These are phyloP conservation scores for Auriscalpium microsporum DNA, from an alignment of 768 basidiomycete species.

Conservation along the genomic window DNA sequence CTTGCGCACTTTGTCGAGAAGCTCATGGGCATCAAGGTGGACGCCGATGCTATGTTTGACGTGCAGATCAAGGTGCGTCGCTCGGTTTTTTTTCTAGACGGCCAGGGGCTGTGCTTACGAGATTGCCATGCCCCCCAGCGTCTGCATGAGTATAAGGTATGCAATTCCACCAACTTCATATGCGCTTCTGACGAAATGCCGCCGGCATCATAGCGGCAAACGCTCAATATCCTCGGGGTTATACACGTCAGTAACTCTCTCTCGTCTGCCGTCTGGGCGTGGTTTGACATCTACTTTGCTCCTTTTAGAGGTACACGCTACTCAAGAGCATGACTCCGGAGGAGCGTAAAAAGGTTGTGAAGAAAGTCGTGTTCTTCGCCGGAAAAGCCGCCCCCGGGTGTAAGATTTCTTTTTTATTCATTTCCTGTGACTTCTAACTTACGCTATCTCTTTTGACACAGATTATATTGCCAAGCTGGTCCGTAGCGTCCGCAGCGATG, in stretches of 20 bases:
- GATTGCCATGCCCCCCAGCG: slow-evolving; percentile 38
- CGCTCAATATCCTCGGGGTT: slow-evolving; percentile 86
- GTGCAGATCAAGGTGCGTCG: slow-evolving; percentile 73
- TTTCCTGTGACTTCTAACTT: slow-evolving; percentile 7
- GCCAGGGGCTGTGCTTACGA: slow-evolving; percentile 11
- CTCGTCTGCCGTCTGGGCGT: not conserved
- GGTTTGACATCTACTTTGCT: not conserved
- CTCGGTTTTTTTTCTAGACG: not conserved
- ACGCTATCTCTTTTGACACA: slow-evolving; percentile 16
- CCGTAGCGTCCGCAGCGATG: slow-evolving; percentile 3
- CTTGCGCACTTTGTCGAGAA: slow-evolving; percentile 68
- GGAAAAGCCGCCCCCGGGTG: slow-evolving; percentile 95
- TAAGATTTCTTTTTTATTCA: slow-evolving; percentile 26
- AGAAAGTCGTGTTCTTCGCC: slow-evolving; percentile 92
- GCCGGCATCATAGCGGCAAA: slow-evolving; percentile 61
- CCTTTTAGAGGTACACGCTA: slow-evolving; percentile 60
- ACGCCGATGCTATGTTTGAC: slow-evolving; percentile 78
- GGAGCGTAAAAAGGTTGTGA: slow-evolving; percentile 75
- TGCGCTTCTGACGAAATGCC: not conserved
- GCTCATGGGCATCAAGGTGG: slow-evolving; percentile 61
- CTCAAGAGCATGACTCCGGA: slow-evolving; percentile 73
- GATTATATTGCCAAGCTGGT: slow-evolving; percentile 91
- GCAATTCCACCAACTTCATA: not conserved
- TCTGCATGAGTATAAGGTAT: slow-evolving; percentile 87
- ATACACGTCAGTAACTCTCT: slow-evolving; percentile 51